Evolutionary conservation across 1,139 yeast genomes (phyloP), one percentile per base, ranked within the genome.

Genomic region (Chernovozyma sophiae-reginae): DNA sequence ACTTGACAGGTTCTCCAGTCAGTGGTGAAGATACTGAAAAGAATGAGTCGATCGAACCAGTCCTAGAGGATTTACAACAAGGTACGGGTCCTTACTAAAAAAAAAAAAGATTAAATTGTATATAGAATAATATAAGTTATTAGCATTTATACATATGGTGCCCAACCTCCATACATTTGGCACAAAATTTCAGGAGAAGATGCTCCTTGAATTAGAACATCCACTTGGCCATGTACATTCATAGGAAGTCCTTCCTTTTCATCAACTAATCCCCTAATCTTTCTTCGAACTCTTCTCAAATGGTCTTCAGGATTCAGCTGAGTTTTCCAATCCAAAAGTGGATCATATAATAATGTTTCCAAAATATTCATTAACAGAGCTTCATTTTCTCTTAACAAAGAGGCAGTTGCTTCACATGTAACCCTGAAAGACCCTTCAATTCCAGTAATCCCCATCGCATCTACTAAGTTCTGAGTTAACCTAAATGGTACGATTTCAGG

Each of bases 401-500:
- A 62, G 47, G 86, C 75, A 0, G 97, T 85, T 1, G 89, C 89
- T 54, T 92, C 98, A 53, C 96, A 82, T 0, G 95, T 74, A 38
- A 76, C 77, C 44, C 97, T 72, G 57, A 89, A 94, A 1, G 86
- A 72, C 0, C 98, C 99, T 53, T 94, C 98, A 27, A 86, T 81
- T 1, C 95, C 95, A 37, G 83, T 77, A 1, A 89, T 79, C 2
- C 98, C 97, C 70, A 89, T 78, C 0, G 96, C 97, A 59, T 89
- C 96, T 4, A 81, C 79, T 74, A 94, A 74, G 52, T 92, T 90
- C 36, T 78, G 86, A 0, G 98, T 92, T 35, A 94, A 60, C 43
- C 99, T 68, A 58, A 94, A 94, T 0, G 98, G 99, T 2, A 94
- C 98, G 26, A 87, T 67, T 54, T 94, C 99, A 0, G 98, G 99